phyloP scores from a whole-genome alignment of 495 filamentous ascomycete genomes.

The Daldinia grandis region DNA sequence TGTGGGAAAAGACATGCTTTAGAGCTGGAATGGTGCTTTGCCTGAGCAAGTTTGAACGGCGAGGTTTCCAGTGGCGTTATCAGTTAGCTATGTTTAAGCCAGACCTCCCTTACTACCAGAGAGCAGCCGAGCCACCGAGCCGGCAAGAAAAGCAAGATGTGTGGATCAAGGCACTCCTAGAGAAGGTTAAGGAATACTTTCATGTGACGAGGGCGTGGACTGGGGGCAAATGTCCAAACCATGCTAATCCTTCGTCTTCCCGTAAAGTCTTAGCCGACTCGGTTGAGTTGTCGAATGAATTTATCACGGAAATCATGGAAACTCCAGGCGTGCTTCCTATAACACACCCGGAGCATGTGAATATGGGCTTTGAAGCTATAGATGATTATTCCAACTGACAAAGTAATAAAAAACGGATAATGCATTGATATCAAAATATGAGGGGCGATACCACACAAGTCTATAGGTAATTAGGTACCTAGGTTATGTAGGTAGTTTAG shows the following conservation, averaged over 20 bases:
- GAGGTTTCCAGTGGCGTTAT: background rate
- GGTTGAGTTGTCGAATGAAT: slow-evolving; percentile 19
- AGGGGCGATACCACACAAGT: background rate
- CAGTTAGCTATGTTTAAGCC: slow-evolving; percentile 25
- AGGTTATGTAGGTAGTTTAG: too few species aligned
- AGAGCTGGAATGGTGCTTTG: slow-evolving; percentile 20
- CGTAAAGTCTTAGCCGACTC: slow-evolving; percentile 18
- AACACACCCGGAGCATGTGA: background rate
- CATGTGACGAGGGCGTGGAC: background rate
- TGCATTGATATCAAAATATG: background rate
- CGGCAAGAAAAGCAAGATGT: slow-evolving; percentile 7
- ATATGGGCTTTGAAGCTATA: slow-evolving; percentile 6
- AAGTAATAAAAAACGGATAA: background rate
- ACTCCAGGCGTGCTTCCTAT: background rate
- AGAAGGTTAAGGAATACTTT: background rate
- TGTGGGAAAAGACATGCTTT: slow-evolving; percentile 18
- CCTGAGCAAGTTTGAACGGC: background rate
- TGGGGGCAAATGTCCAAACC: background rate
- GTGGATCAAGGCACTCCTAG: slow-evolving; percentile 8
- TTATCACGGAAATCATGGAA: slow-evolving; percentile 21
- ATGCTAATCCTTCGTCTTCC: background rate
- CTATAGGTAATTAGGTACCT: too few species aligned
- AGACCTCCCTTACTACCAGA: background rate
- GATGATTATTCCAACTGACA: background rate
- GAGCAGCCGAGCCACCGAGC: background rate